These are phyloP conservation scores for Solanum hybrid DNA, from an alignment of 305 asterid genomes.

Conservation along the genomic window DNA sequence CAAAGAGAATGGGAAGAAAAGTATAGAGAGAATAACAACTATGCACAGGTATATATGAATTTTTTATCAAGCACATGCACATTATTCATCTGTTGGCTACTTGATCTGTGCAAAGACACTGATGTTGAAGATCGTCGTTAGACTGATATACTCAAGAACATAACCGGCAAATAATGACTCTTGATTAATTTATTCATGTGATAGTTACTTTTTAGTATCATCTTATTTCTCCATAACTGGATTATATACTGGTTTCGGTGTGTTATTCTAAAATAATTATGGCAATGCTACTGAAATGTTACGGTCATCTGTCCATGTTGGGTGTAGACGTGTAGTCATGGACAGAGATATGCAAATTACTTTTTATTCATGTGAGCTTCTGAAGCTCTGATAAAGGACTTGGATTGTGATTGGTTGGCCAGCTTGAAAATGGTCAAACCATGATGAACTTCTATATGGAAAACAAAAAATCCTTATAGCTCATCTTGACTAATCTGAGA, in stretches of 20 bases:
- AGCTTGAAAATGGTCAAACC: not conserved
- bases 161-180: not conserved
- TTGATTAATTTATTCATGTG: not conserved
- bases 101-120: not conserved
- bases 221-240: not conserved
- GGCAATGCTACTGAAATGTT: not conserved
- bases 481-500: not conserved
- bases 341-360: fast-evolving
- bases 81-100: not conserved
- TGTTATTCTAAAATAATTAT: not conserved
- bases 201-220: not conserved
- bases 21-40: conserved; percentile 51
- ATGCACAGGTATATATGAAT: conserved; percentile 40
- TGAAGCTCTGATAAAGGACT: not conserved
- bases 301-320: not conserved
- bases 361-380: not conserved
- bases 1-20: conserved; percentile 91
- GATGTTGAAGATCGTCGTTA: not conserved
- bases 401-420: not conserved
- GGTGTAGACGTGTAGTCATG: not conserved
- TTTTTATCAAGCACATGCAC: not conserved
- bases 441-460: not conserved
- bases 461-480: not conserved
- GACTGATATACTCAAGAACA: not conserved
- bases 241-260: not conserved